Evolutionary conservation across 179 eudicot species (phyloP).

Genomic region (Beta macrorhiza): DNA sequence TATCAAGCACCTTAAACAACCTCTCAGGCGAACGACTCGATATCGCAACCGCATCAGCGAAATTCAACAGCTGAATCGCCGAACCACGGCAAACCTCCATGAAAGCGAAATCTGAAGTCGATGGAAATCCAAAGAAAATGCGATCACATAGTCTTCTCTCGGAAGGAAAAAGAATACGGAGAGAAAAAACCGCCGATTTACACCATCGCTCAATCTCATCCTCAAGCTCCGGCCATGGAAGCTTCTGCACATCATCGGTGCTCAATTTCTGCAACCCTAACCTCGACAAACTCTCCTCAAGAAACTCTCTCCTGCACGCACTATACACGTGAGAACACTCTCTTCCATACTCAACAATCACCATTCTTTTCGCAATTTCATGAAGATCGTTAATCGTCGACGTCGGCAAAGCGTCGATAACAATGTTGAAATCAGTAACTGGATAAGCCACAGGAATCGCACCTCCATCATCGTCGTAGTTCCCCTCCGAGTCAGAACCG

Average conservation of each 20-base stretch:
- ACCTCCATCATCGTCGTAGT: conserved; percentile 32
- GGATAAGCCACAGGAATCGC: conserved; percentile 80
- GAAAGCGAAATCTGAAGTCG: conserved; percentile 70
- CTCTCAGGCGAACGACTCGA: conserved; percentile 86
- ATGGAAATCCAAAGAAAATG: conserved; percentile 52
- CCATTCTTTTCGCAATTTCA: conserved; percentile 78
- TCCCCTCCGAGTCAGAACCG: conserved; percentile 40
- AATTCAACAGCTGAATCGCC: conserved; percentile 65
- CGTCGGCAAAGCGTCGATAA: conserved; percentile 77
- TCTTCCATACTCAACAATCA: conserved; percentile 55
- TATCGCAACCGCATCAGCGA: conserved; percentile 75
- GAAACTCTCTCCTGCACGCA: conserved; percentile 59
- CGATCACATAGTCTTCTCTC: conserved; percentile 87
- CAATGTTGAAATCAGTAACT: conserved; percentile 52
- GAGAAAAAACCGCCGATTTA: conserved; percentile 58
- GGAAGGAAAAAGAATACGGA: conserved; percentile 75
- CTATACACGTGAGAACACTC: conserved; percentile 86
- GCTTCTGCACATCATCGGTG: conserved; percentile 72
- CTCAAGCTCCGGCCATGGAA: conserved; percentile 74
- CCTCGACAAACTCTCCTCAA: conserved; percentile 84
- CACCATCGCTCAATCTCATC: conserved; percentile 88
- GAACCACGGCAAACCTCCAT: conserved; percentile 93
- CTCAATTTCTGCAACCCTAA: conserved; percentile 66
- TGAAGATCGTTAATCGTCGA: conserved; percentile 63
- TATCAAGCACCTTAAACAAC: conserved; percentile 73